Evolutionary conservation across 805 yeast genomes (phyloP).

Genomic region (Candida chauliodis): DNA sequence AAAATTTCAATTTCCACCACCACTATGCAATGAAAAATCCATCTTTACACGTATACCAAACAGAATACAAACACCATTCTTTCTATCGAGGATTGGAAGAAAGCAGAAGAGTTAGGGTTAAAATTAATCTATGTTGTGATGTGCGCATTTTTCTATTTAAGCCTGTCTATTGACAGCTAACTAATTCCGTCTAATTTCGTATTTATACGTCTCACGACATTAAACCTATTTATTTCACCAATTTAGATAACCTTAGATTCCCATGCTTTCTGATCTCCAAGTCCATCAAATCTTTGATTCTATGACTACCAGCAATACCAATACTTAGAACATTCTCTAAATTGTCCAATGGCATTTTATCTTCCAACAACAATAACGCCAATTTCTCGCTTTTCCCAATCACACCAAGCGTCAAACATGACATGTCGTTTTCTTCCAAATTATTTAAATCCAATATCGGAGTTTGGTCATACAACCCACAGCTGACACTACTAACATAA

Average conservation of each 20-base stretch:
- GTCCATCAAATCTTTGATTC: conserved; percentile 83
- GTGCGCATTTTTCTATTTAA: background rate
- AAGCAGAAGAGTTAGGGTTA: too few species aligned
- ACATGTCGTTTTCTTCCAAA: conserved; percentile 79
- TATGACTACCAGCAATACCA: conserved; percentile 84
- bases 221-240: conserved; percentile 5
- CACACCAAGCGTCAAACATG: conserved; percentile 77
- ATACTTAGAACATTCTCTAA: conserved; percentile 73
- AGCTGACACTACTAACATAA: conserved; percentile 74
- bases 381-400: conserved; percentile 80
- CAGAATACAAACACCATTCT: too few species aligned
- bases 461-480: conserved; percentile 72
- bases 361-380: conserved; percentile 74
- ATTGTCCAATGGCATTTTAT: conserved; percentile 78
- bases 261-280: conserved; percentile 77
- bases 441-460: conserved; percentile 81
- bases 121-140: too few species aligned
- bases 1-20: background rate
- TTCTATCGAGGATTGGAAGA: too few species aligned
- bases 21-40: too few species aligned
- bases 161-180: background rate
- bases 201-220: too few species aligned
- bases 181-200: too few species aligned
- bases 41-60: too few species aligned
- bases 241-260: conserved; percentile 28